Base-by-base conservation (phyloP, 352 stramenopile species). In the Phytophthora citricola region DNA sequence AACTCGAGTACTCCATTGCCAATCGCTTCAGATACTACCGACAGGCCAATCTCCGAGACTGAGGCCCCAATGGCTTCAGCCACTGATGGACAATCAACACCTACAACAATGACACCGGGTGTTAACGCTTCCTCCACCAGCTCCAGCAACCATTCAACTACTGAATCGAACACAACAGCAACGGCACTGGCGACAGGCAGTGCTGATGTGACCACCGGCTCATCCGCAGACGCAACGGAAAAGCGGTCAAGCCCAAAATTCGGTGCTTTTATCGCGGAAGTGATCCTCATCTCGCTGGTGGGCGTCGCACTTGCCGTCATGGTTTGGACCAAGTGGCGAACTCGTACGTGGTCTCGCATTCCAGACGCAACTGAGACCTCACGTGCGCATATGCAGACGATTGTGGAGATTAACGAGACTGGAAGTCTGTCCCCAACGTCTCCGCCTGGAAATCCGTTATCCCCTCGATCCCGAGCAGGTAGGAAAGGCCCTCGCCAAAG, bases 271-370 rank as follows among this genome's bases (percentile, higher is more conserved):
- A 78, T 91, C n/a, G 75, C 57, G 0, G 71, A 90, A 66, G 61
- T 87, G 47, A 50, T 88, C 15, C 47, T 82, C 26, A 71, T 91
- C 34, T 85, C 79, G 40, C 46, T 90, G 2, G 65, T 90, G 3
- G 81, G 85, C 7, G 20, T 93, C n/a, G 60, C 83, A 22, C 63
- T 90, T 12, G 58, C 76, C n/a, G 75, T 79, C 22, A 71, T 89
- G 12, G 58, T 77, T 0, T 82, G 74, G 74, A 75, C 67, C 8
- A 74, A 66, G 52, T 88, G 80, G 75, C 76, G 69, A n/a, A 79
- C 71, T n/a, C 55, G 87, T 14, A 67, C 79, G 31, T 93, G 85
- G 85, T 78, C 76, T 1, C 79, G 79, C 8, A 81, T 87, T 43
- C 78, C 79, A 4, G 64, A 77, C 4, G 43, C 41, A 1, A 53